Base-by-base conservation (phyloP, 176 grass and related monocot genomes). In the Bolboschoenus planiculmis region DNA sequence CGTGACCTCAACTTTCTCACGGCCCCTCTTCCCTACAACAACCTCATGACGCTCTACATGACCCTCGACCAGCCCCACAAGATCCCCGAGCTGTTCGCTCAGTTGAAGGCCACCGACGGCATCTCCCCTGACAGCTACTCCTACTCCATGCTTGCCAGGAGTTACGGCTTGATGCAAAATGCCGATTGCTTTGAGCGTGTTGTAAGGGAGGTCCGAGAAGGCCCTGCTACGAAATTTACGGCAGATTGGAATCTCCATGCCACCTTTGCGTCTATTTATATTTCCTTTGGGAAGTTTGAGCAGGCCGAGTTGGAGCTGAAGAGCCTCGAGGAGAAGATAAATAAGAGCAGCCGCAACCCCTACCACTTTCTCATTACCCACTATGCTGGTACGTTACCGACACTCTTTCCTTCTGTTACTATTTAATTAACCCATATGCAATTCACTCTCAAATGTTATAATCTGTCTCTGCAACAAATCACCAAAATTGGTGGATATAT, bases 141-240 rank as follows among this genome's bases (percentile, higher is more conserved):
- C 16, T 94, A 86, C 60, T 94, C 89, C 71, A 82, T 97, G 55
- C 68, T 97, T 30, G 91, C 93, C 88, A 92, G 85, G 56, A 88
- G 86, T 67, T 92, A 87, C 56, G 88, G 86, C 51, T 78, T 90
- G 84, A 55, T 88, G 47, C 83, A 84, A 63, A 89, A 92, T 62
- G 85, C 85, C 15, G 91, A 87, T 23, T 64, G 60, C 23, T 83
- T 97, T 35, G 94, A 93, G 87, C 75, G 61, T 75, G 83, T 97
- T 81, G 18, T 90, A n/a, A 88, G 73, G 73, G 94, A 97, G 87
- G 87, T 88, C 58, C 78, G 60, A 70, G 88, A 87, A 64, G 82
- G 56, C 40, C 35, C 50, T 48, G 81, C 89, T 43, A 0, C 9
- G 0, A 6, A 8, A 8, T 37, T 37, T 0, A 10, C 30, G 71